phyloP scores from a whole-genome alignment of 805 yeast genomes.

The Candida fluviatilis region DNA sequence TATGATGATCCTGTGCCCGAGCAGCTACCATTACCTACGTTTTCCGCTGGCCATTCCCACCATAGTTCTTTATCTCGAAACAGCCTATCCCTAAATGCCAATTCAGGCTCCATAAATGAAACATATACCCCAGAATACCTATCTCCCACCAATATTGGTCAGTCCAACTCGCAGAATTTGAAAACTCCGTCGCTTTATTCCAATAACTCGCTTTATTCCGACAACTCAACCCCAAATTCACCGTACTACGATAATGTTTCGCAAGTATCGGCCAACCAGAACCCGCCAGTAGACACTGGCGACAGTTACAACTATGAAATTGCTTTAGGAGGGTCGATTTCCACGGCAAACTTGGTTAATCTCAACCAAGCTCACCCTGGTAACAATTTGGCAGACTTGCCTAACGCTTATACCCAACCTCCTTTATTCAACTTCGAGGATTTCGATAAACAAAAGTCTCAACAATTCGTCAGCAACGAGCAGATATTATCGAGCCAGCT shows the following conservation, averaged over 20 bases:
- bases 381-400: slow-evolving; percentile 4
- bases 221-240: slow-evolving; percentile 32
- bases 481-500: slow-evolving; percentile 2
- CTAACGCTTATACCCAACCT: slow-evolving; percentile 5
- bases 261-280: slow-evolving; percentile 12
- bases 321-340: slow-evolving; percentile 35
- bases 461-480: neutral
- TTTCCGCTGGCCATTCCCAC: neutral
- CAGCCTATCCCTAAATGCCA: too few relatives aligned
- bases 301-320: slow-evolving; percentile 30
- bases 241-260: slow-evolving; percentile 36
- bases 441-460: slow-evolving; percentile 3
- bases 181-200: slow-evolving; percentile 2
- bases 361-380: slow-evolving; percentile 4
- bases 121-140: slow-evolving; percentile 2
- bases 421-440: slow-evolving; percentile 4
- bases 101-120: neutral
- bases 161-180: neutral
- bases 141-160: neutral
- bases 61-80: too few relatives aligned
- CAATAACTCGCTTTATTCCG: slow-evolving; percentile 22
- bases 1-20: neutral
- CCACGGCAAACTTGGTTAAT: slow-evolving; percentile 27
- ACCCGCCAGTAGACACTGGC: neutral
- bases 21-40: neutral